phyloP scores from a whole-genome alignment of 1,284 basidiomycete genomes.

The Lentinus polychrous region DNA sequence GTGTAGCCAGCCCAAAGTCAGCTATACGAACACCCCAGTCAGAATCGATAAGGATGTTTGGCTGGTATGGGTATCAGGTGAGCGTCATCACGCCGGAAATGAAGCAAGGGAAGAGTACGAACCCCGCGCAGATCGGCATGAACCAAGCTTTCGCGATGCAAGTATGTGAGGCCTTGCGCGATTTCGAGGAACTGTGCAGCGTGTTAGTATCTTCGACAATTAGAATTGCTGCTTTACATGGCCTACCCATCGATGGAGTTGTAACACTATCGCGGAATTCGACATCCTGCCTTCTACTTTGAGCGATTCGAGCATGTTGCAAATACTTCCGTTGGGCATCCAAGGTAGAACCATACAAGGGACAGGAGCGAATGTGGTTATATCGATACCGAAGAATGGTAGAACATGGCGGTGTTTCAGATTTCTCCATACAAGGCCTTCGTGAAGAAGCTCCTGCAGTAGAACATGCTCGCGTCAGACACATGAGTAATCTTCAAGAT shows the following conservation, averaged over 20 bases:
- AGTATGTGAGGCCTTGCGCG: background rate
- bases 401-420: constrained; percentile 2
- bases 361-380: background rate
- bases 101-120: background rate
- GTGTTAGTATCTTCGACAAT: background rate
- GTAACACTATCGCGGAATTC: background rate
- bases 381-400: constrained; percentile 3
- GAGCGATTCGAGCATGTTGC: background rate
- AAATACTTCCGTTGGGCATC: constrained; percentile 6
- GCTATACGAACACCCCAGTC: constrained; percentile 1
- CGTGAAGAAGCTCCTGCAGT: background rate
- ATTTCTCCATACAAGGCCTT: constrained; percentile 3
- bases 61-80: background rate
- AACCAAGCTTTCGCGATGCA: constrained; percentile 1
- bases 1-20: constrained; percentile 1
- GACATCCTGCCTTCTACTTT: background rate
- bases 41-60: constrained; percentile 2
- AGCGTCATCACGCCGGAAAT: background rate
- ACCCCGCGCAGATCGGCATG: constrained; percentile 6
- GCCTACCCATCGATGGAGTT: background rate
- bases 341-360: constrained; percentile 5
- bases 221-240: too few species aligned
- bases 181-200: background rate
- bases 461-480: background rate
- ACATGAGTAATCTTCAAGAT: background rate